These are phyloP conservation scores for Podila horticola DNA, from an alignment of 192 early-diverging fungal genomes.

Conservation along the genomic window DNA sequence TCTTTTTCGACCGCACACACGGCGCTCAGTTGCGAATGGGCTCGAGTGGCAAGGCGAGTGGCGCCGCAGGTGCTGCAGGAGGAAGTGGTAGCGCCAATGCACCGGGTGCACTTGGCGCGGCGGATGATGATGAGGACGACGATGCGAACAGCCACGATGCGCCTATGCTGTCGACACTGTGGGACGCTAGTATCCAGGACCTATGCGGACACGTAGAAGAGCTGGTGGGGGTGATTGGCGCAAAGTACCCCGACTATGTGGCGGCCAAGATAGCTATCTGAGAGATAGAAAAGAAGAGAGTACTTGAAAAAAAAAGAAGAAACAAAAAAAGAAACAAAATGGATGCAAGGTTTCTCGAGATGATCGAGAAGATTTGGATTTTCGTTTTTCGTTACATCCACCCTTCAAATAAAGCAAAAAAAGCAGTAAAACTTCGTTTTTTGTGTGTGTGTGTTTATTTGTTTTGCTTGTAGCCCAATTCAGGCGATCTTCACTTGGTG, in stretches of 20 bases:
- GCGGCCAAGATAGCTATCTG: conserved; percentile 33
- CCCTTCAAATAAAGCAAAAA: too few relatives aligned
- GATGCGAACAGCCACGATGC: conserved; percentile 41
- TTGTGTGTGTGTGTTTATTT: too few relatives aligned
- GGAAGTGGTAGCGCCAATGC: conserved; percentile 41
- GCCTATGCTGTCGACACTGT: conserved; percentile 57
- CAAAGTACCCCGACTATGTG: conserved; percentile 59
- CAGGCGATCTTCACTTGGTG: too few relatives aligned
- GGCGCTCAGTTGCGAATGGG: conserved; percentile 45
- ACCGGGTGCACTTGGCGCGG: conserved; percentile 19
- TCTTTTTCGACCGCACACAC: conserved; percentile 81
- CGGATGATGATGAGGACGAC: conserved; percentile 40
- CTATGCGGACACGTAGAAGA: conserved; percentile 70
- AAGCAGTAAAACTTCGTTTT: too few relatives aligned
- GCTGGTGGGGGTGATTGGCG: conserved; percentile 59
- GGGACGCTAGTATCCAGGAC: conserved; percentile 67
- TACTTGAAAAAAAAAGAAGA: not conserved
- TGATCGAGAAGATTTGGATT: too few relatives aligned
- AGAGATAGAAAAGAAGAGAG: not conserved
- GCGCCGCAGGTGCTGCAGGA: conserved; percentile 16
- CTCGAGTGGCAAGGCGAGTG: conserved; percentile 22
- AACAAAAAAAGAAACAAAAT: not conserved
- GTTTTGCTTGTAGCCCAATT: too few relatives aligned
- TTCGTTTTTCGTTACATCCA: too few relatives aligned
- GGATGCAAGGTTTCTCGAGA: too few relatives aligned